Evolutionary conservation across 805 yeast genomes (phyloP), one percentile per base, ranked within the genome.

Genomic region (Kodamaea jinghongensis): DNA sequence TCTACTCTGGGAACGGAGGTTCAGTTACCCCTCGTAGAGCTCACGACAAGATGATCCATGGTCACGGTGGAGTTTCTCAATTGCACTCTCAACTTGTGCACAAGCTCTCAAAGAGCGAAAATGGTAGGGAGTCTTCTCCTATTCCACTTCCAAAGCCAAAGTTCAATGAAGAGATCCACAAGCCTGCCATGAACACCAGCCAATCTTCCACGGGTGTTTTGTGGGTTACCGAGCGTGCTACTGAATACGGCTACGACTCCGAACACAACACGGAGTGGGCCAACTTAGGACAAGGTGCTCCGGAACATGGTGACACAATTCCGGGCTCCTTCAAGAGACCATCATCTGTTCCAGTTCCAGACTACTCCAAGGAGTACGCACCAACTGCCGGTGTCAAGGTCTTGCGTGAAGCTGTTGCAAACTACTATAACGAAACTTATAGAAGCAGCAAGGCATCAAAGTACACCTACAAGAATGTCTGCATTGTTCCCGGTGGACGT

Each of bases 401-500:
- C 28, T 61, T 78, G 42, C 63, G 83, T 52, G 73, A 73, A 46
- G 81, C 83, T 0, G 79, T 78, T 42, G 83, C 83, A 9, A 59
- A 76, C 44, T 61, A 71, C 43, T 78, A 78, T 61, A 78, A 78
- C 51, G 76, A 65, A 29, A 69, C 76, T 14, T 78, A 76, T 54
- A 70, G 83, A 48, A 50, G 66, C 42, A 70, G 67, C 36, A 66
- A 62, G 50, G 46, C 54, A 14, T 74, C 80, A n/a, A 70, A 78
- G 55, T 78, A 78, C 52, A 76, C 83, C 10, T 73, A 65, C 53
- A 79, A 76, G 50, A 78, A 78, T 50, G 83, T 78, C 25, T 78
- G 81, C 52, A 67, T 78, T 47, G 82, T 79, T 1, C 83, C 83
- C 6, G 83, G 83, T 26, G 83, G 83, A 2, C 62, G 83, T 49